These are phyloP conservation scores for Fusarium lateritium DNA, from an alignment of 2,329 filamentous ascomycete genomes.

Conservation along the genomic window DNA sequence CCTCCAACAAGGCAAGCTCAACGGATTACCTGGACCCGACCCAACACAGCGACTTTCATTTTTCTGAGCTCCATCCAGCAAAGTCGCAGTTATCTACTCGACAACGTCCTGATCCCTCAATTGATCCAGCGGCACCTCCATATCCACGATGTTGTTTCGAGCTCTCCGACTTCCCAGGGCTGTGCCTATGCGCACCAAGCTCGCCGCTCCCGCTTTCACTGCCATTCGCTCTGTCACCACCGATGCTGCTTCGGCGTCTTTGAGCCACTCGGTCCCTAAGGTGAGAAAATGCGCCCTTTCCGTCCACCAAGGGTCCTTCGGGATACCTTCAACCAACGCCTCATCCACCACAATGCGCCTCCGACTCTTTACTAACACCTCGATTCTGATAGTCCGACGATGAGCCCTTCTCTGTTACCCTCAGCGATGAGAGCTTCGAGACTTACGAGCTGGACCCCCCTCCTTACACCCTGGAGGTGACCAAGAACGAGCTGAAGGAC, in stretches of 20 bases:
- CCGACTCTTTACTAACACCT: constrained; percentile 35
- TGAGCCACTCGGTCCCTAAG: constrained; percentile 78
- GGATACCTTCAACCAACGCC: constrained; percentile 11
- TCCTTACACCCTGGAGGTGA: constrained; percentile 90
- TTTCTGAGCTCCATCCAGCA: constrained; percentile 58
- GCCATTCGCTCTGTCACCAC: constrained; percentile 88
- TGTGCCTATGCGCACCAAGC: constrained; percentile 68
- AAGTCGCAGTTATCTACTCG: constrained; percentile 53
- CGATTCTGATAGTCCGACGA: constrained; percentile 81
- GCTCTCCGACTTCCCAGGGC: constrained; percentile 74
- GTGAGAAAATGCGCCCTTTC: constrained; percentile 55
- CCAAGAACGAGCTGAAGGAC: constrained; percentile 98
- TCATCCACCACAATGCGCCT: background rate
- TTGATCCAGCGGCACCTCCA: constrained; percentile 53
- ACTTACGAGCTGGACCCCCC: constrained; percentile 99
- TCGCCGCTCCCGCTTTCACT: constrained; percentile 60
- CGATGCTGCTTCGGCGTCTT: constrained; percentile 91
- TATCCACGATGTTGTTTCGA: constrained; percentile 77
- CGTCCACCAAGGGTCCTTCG: constrained; percentile 18
- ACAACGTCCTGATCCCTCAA: constrained; percentile 51
- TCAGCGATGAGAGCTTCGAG: constrained; percentile 99
- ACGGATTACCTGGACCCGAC: constrained; percentile 36
- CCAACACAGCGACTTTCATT: constrained; percentile 58
- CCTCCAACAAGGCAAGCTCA: constrained; percentile 59
- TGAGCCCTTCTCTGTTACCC: constrained; percentile 89